Evolutionary conservation across 768 basidiomycete species (phyloP), one percentile per base, ranked within the genome.

Genomic region (Naematelia aurantialba): DNA sequence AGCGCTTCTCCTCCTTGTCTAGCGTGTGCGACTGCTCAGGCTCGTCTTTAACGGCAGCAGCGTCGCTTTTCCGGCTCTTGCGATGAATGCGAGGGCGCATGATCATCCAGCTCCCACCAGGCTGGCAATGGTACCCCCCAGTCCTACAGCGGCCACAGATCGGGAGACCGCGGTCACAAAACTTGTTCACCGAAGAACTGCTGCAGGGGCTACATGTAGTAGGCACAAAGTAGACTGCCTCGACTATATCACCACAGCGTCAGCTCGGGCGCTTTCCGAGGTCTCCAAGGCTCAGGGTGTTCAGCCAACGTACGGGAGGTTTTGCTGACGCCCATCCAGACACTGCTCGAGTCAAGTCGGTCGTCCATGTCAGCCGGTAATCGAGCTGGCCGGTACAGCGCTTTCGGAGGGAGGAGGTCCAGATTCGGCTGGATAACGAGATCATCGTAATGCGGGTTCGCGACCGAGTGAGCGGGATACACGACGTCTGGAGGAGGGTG

Each of bases 271-370:
- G n/a, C n/a, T n/a, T n/a, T n/a, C n/a, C n/a, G n/a, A n/a, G n/a
- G n/a, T n/a, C n/a, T n/a, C n/a, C n/a, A n/a, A n/a, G n/a, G n/a
- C n/a, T n/a, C n/a, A n/a, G n/a, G n/a, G n/a, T n/a, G n/a, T n/a
- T n/a, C n/a, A n/a, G n/a, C n/a, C 17, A 39, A 39, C 34, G 8
- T 17, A 39, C 34, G 17, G 17, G 34, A 19, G 8, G 57, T 49
- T 45, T 66, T 61, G n/a, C 65, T 63, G 1, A 72, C 47, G 14
- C 59, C 61, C 44, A 68, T 67, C 71, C 71, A 73, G 14, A 70
- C 55, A 25, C 64, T 64, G 13, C 44, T 29, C 51, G 59, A 49
- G 45, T 68, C 65, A n/a, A 70, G 19, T 29, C 68, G 52, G 19
- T 55, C 50, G 27, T 70, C 71, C 21, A 68, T 62, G 56, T 70